These are phyloP conservation scores for Yarrowia sp. DNA, from an alignment of 805 yeast genomes.

Conservation along the genomic window DNA sequence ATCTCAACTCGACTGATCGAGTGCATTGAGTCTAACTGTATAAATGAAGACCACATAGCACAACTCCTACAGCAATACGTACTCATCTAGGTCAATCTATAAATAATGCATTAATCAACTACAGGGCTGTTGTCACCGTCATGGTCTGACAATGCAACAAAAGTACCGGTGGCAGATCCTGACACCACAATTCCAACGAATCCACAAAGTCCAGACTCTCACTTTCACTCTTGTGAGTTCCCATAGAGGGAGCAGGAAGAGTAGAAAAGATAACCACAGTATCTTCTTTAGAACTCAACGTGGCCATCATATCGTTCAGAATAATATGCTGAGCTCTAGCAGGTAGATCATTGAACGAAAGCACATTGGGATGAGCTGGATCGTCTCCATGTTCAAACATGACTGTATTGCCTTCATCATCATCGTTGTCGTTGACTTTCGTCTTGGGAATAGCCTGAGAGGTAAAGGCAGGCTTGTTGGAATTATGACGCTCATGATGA, in stretches of 20 bases:
- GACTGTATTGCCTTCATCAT: constrained; percentile 35
- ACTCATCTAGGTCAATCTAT: background rate
- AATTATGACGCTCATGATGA: constrained; percentile 16
- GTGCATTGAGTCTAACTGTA: no score
- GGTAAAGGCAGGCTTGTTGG: constrained; percentile 37
- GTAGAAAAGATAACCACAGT: constrained; percentile 85
- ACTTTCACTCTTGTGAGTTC: constrained; percentile 68
- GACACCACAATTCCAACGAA: constrained; percentile 75
- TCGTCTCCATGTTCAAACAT: constrained; percentile 33
- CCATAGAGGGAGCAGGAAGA: constrained; percentile 81
- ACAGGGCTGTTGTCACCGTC: constrained; percentile 92
- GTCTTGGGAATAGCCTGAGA: constrained; percentile 39
- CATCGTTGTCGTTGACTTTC: constrained; percentile 37
- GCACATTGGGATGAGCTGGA: constrained; percentile 21
- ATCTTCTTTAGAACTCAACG: constrained; percentile 48
- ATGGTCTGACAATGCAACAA: constrained; percentile 88
- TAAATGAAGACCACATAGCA: no score
- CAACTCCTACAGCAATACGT: no score
- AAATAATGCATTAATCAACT: constrained; percentile 28
- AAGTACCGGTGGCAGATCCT: constrained; percentile 76
- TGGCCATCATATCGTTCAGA: constrained; percentile 78
- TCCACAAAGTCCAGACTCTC: constrained; percentile 74
- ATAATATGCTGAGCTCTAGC: constrained; percentile 88
- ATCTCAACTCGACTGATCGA: no score
- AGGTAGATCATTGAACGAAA: constrained; percentile 81